Conservation (phyloP, 2,329 filamentous ascomycete genomes). For the Trichoderma citrinoviride region DNA sequence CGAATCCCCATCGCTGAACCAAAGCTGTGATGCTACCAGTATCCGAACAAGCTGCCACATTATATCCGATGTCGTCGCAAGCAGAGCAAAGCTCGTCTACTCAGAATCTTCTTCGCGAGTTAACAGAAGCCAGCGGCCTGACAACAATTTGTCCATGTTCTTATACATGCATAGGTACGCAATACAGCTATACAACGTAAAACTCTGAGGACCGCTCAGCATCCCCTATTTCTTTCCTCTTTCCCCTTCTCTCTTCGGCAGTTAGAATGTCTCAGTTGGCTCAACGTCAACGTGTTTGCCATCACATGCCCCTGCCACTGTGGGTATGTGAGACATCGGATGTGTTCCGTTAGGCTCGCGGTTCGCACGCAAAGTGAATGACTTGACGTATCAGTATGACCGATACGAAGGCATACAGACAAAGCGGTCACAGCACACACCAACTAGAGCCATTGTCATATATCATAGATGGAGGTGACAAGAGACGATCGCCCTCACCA, state of each 20-base stretch:
- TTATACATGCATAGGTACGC: background rate
- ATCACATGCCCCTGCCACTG: background rate
- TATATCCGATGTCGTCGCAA: background rate
- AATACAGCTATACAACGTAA: background rate
- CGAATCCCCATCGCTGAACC: constrained; percentile 21
- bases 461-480: background rate
- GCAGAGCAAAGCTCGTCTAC: background rate
- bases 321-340: background rate
- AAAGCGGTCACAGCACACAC: background rate
- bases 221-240: background rate
- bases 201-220: background rate
- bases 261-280: constrained; percentile 8
- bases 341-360: background rate
- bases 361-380: no score
- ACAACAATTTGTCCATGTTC: background rate
- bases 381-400: no score
- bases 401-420: no score
- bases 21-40: background rate
- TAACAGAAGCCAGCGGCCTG: background rate
- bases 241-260: background rate
- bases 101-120: background rate
- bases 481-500: background rate
- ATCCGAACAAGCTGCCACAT: constrained; percentile 21
- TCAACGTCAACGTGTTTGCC: background rate
- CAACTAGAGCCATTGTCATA: background rate